phyloP scores from a whole-genome alignment of 2,329 filamentous ascomycete genomes.

The Hypoxylon sp. region DNA sequence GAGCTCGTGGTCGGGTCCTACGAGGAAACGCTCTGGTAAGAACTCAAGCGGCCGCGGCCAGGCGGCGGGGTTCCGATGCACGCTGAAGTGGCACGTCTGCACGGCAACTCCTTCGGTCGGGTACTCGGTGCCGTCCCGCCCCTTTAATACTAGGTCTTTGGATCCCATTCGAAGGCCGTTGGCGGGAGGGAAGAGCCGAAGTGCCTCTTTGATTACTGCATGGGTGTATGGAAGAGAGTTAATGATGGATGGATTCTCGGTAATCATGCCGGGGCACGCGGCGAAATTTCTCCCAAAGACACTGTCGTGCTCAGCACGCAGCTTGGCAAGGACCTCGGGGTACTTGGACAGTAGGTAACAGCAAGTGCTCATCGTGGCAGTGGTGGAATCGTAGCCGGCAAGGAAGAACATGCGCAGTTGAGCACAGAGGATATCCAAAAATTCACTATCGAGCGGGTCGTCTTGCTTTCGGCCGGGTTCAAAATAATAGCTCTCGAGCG shows the following conservation, averaged over 20 bases:
- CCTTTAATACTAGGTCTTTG: conserved; percentile 55
- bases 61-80: conserved; percentile 55
- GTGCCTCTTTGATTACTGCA: conserved; percentile 66
- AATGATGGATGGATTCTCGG: conserved; percentile 58
- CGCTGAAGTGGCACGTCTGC: conserved; percentile 53
- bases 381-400: conserved; percentile 56
- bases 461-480: conserved; percentile 41
- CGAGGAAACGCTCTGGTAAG: conserved; percentile 61
- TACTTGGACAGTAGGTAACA: conserved; percentile 50
- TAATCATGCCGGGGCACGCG: conserved; percentile 55
- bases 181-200: conserved; percentile 66
- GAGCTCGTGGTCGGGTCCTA: conserved; percentile 50
- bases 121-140: conserved; percentile 58
- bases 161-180: conserved; percentile 56
- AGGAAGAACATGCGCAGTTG: conserved; percentile 54
- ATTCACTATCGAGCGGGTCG: conserved; percentile 43
- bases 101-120: conserved; percentile 59
- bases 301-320: conserved; percentile 61
- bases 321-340: conserved; percentile 46
- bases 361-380: conserved; percentile 49
- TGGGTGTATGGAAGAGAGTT: conserved; percentile 65
- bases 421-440: conserved; percentile 48
- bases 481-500: conserved; percentile 49
- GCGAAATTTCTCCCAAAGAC: conserved; percentile 60
- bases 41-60: conserved; percentile 60